Conservation (phyloP, 495 filamentous ascomycete genomes). For the Alectoria sarmentosa region DNA sequence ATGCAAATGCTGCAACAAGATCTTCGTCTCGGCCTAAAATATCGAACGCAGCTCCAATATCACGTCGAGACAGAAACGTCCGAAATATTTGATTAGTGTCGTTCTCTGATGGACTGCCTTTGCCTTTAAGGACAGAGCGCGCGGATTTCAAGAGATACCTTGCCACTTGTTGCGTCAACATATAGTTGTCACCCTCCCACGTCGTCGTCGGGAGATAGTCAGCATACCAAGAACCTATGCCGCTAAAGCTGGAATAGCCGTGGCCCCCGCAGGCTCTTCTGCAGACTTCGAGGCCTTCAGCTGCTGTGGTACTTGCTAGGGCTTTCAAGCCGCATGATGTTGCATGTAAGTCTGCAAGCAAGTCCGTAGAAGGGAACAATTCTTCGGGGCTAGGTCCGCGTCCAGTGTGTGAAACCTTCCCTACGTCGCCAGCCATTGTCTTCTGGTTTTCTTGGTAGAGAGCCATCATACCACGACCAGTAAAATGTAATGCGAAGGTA, state of each 20-base stretch:
- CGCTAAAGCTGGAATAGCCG: slow-evolving; percentile 62
- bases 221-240: slow-evolving; percentile 60
- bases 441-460: slow-evolving; percentile 60
- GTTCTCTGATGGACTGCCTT: slow-evolving; percentile 47
- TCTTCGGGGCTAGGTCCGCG: slow-evolving; percentile 61
- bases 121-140: slow-evolving; percentile 51
- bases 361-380: slow-evolving; percentile 53
- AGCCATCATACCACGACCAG: slow-evolving; percentile 60
- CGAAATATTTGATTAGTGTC: slow-evolving; percentile 53
- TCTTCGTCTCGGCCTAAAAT: slow-evolving; percentile 55
- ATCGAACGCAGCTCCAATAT: slow-evolving; percentile 62
- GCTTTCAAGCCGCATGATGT: slow-evolving; percentile 70
- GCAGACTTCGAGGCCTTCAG: slow-evolving; percentile 62
- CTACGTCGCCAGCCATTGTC: slow-evolving; percentile 45
- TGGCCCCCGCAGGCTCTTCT: slow-evolving; percentile 68
- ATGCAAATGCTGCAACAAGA: slow-evolving; percentile 62
- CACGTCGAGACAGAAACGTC: slow-evolving; percentile 50
- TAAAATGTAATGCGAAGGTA: slow-evolving; percentile 71
- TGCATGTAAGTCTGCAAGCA: slow-evolving; percentile 65
- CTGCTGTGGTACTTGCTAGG: slow-evolving; percentile 57
- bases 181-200: slow-evolving; percentile 69
- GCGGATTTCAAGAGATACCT: slow-evolving; percentile 62
- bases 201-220: slow-evolving; percentile 65
- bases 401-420: slow-evolving; percentile 34
- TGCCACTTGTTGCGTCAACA: slow-evolving; percentile 73